These are phyloP conservation scores for Entophlyctis luteolus DNA, from an alignment of 192 early-diverging fungal species.

Conservation along the genomic window DNA sequence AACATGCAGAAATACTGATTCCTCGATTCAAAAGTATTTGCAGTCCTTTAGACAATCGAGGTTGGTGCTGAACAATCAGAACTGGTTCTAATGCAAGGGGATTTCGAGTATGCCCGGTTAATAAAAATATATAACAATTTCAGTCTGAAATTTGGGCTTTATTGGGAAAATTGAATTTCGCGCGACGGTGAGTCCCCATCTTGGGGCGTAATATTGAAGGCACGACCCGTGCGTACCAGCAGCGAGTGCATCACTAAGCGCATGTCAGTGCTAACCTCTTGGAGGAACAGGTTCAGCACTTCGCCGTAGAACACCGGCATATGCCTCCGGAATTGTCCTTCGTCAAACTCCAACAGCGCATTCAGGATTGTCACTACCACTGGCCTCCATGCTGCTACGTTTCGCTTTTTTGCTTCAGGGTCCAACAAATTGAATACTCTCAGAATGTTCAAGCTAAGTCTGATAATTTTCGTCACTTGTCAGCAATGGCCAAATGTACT, in stretches of 20 bases:
- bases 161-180: no score
- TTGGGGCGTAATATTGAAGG: conserved; percentile 36
- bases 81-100: no score
- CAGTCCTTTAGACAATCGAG: no score
- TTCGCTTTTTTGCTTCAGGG: conserved; percentile 64
- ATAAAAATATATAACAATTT: no score
- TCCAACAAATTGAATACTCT: conserved; percentile 61
- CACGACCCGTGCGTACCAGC: conserved; percentile 34
- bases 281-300: conserved; percentile 61
- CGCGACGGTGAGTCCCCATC: no score
- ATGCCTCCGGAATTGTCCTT: conserved; percentile 61
- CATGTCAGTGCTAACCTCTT: conserved; percentile 60
- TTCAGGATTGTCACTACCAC: conserved; percentile 70
- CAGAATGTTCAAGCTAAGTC: conserved; percentile 59
- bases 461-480: no score
- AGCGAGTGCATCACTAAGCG: conserved; percentile 46
- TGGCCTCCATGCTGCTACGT: conserved; percentile 72
- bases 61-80: no score
- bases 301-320: conserved; percentile 61
- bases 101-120: no score
- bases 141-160: no score
- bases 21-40: no score
- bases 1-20: no score
- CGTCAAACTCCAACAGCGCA: conserved; percentile 62
- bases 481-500: no score